These are phyloP conservation scores for Oryza glaberrima DNA, from an alignment of 176 grass and related monocot genomes.

Conservation along the genomic window DNA sequence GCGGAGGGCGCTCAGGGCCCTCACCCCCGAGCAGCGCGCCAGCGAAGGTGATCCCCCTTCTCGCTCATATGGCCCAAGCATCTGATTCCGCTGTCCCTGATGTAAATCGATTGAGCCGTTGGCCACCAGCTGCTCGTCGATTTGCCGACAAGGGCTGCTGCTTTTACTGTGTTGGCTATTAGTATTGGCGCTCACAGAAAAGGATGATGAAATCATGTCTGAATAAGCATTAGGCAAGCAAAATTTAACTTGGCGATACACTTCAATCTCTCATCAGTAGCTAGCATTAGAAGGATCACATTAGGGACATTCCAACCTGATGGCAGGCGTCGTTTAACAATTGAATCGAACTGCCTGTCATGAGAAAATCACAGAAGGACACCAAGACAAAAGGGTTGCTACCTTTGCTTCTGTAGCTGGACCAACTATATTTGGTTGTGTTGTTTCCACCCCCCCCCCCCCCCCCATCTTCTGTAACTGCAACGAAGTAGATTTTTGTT, in stretches of 20 bases:
- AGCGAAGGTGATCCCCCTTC: constrained; percentile 60
- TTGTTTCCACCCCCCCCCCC: no score
- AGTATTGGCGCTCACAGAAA: not conserved
- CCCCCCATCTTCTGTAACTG: not conserved
- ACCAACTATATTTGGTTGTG: not conserved
- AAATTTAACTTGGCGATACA: not conserved
- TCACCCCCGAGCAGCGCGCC: constrained; percentile 66
- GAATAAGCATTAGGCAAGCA: not conserved
- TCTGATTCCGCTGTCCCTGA: not conserved
- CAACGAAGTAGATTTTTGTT: not conserved
- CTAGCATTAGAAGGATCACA: not conserved
- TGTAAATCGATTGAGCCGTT: not conserved
- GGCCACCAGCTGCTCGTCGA: constrained; percentile 33
- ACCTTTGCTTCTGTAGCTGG: not conserved
- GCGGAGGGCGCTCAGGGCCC: constrained; percentile 69
- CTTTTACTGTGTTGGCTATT: not conserved
- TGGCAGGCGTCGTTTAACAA: not conserved
- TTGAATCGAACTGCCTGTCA: not conserved
- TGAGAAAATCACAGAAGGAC: not conserved
- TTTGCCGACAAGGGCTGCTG: not conserved
- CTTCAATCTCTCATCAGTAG: constrained; percentile 5
- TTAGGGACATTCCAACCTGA: not conserved
- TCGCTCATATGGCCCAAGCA: not conserved
- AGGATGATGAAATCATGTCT: not conserved
- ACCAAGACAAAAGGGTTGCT: not conserved